phyloP scores from a whole-genome alignment of 208 protist genomes.

The Crithidia thermophila region DNA sequence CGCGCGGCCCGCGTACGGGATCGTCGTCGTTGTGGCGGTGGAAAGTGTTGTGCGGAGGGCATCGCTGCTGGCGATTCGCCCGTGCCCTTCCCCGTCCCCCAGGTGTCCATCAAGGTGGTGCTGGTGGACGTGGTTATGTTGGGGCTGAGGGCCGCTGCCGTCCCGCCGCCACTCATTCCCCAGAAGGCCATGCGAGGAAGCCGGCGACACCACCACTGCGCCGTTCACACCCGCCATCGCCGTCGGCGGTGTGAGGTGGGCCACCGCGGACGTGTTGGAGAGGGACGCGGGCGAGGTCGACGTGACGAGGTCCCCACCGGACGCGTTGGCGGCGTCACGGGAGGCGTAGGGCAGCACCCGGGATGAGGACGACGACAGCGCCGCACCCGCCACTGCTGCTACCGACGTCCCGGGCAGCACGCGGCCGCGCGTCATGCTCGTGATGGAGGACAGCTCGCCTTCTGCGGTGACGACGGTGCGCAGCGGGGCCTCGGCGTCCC shows the following conservation, averaged over 20 bases:
- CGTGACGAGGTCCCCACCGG: neutral
- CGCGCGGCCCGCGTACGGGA: too few species aligned
- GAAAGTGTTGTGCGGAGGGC: neutral
- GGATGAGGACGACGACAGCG: neutral
- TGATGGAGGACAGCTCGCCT: conserved; percentile 9
- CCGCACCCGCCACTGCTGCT: neutral
- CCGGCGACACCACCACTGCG: neutral
- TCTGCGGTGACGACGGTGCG: conserved; percentile 6
- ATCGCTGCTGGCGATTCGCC: neutral
- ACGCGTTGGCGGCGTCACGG: neutral
- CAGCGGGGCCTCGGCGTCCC: conserved; percentile 17
- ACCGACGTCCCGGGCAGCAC: neutral
- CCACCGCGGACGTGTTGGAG: neutral
- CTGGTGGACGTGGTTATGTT: conserved; percentile 8
- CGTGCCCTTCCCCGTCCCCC: neutral
- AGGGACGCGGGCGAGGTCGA: neutral
- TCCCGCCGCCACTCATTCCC: neutral
- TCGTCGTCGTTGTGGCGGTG: neutral
- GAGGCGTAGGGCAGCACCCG: neutral
- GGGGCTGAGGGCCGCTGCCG: neutral
- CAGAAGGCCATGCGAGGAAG: conserved; percentile 4
- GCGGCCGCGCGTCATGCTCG: neutral
- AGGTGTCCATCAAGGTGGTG: conserved; percentile 1
- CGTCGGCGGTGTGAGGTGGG: neutral
- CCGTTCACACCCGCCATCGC: neutral